These are phyloP conservation scores for Wolfiporia cocos DNA, from an alignment of 1,284 basidiomycete species.

Conservation along the genomic window DNA sequence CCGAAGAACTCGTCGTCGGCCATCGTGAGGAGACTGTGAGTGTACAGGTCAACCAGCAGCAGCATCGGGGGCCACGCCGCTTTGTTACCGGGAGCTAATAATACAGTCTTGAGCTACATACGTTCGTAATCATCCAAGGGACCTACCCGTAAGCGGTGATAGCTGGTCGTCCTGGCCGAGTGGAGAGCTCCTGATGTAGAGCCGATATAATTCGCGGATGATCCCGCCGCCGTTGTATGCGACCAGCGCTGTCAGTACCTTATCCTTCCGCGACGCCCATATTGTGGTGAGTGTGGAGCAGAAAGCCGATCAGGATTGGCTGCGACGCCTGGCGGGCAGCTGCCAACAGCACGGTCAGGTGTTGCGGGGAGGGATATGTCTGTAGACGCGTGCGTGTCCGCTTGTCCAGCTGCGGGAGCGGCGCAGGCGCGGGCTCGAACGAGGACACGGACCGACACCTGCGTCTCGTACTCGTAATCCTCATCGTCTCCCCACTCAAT, in stretches of 20 bases:
- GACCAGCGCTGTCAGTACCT: conserved; percentile 42
- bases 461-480: conserved; percentile 36
- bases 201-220: conserved; percentile 70
- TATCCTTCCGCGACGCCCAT: conserved; percentile 56
- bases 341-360: conserved; percentile 46
- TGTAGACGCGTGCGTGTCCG: conserved; percentile 51
- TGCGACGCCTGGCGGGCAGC: conserved; percentile 33
- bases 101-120: background rate
- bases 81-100: conserved; percentile 38
- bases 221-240: conserved; percentile 52
- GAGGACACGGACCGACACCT: conserved; percentile 33
- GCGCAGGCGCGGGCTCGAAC: conserved; percentile 24
- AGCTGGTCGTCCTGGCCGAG: conserved; percentile 46
- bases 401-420: conserved; percentile 41
- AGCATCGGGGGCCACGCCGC: conserved; percentile 64
- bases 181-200: conserved; percentile 55
- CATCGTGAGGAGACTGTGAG: conserved; percentile 84
- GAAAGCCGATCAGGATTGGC: conserved; percentile 42
- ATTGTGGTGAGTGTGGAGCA: conserved; percentile 47
- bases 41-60: conserved; percentile 81
- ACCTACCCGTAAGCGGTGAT: conserved; percentile 35
- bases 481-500: conserved; percentile 30
- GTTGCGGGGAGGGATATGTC: conserved; percentile 39
- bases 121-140: background rate
- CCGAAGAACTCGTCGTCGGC: conserved; percentile 97